phyloP scores from a whole-genome alignment of 148 eudicot genomes.

The Polygonum maritimum region DNA sequence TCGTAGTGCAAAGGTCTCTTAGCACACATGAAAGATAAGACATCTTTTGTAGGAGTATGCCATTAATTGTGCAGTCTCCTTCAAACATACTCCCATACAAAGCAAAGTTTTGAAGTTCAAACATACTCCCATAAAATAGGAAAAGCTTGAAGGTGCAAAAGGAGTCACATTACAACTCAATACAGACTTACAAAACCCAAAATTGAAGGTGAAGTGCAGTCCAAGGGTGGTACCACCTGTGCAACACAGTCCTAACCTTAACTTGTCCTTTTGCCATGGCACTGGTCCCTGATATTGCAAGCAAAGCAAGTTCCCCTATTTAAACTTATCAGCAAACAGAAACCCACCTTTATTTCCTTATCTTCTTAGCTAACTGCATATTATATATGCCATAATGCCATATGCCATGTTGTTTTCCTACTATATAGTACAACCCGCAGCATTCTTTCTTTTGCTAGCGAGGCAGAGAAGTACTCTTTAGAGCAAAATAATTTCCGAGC shows the following conservation, averaged over 20 bases:
- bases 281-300: slow-evolving; percentile 12
- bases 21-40: slow-evolving; percentile 5
- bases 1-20: background rate
- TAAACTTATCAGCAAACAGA: slow-evolving; percentile 2
- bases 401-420: background rate
- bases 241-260: slow-evolving; percentile 2
- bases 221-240: slow-evolving; percentile 14
- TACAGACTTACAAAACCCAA: slow-evolving; percentile 9
- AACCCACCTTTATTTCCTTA: background rate
- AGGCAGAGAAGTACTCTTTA: background rate
- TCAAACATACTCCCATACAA: background rate
- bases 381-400: background rate
- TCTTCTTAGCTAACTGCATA: background rate
- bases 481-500: background rate
- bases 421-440: background rate
- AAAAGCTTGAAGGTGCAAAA: background rate
- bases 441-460: background rate
- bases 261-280: background rate
- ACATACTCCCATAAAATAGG: background rate
- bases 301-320: slow-evolving; percentile 2
- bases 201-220: slow-evolving; percentile 9
- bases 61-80: background rate
- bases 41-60: background rate
- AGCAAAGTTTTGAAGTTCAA: background rate
- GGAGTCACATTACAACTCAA: slow-evolving; percentile 4